These are phyloP conservation scores for Yamadazyma blattariae DNA, from an alignment of 1,139 yeast genomes.

Conservation along the genomic window DNA sequence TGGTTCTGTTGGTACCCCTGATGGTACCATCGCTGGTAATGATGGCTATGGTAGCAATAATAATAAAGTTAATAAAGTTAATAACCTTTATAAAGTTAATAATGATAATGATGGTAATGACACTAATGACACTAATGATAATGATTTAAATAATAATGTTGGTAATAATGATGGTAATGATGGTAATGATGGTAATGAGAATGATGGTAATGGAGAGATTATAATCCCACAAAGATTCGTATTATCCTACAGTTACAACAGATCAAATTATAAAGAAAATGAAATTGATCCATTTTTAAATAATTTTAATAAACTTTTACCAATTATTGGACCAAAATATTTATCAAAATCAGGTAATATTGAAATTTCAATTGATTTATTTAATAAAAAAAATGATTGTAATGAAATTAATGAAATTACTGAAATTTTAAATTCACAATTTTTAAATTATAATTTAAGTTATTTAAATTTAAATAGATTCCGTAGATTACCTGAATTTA, in stretches of 20 bases:
- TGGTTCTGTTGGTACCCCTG: too few relatives aligned
- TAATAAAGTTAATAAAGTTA: background rate
- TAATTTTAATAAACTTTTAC: constrained; percentile 5
- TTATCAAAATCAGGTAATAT: constrained; percentile 8
- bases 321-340: constrained; percentile 1
- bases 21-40: too few relatives aligned
- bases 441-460: constrained; percentile 10
- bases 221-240: constrained; percentile 14
- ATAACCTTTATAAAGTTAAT: background rate
- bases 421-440: constrained; percentile 7
- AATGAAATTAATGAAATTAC: constrained; percentile 8
- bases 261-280: constrained; percentile 9
- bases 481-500: constrained; percentile 10
- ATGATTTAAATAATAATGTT: background rate
- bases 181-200: background rate
- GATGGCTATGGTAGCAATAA: background rate
- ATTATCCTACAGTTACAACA: constrained; percentile 12
- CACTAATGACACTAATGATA: background rate
- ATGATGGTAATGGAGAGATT: background rate
- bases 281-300: constrained; percentile 8
- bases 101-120: background rate
- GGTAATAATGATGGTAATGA: background rate
- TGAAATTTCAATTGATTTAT: constrained; percentile 16
- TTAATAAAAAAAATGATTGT: constrained; percentile 11
- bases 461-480: constrained; percentile 15